Conservation (phyloP, 2,329 filamentous ascomycete genomes). For the Mycosphaerella sp. region DNA sequence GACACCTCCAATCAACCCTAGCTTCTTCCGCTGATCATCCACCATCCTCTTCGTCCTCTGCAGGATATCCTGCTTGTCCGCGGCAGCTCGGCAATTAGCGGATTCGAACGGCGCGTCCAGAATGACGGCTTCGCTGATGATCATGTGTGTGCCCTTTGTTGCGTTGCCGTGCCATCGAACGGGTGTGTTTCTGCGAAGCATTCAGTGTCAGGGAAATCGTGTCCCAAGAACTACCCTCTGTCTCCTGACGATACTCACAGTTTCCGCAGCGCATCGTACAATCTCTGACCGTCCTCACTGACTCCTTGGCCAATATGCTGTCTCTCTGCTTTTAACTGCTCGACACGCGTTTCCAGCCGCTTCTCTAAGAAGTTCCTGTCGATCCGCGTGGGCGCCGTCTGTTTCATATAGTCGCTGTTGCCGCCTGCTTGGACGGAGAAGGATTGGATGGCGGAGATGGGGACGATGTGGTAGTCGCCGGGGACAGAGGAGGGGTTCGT, state of each 20-base stretch:
- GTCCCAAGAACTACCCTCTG: background rate
- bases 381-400: slow-evolving; percentile 46
- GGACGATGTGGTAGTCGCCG: slow-evolving; percentile 56
- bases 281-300: slow-evolving; percentile 54
- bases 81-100: slow-evolving; percentile 47
- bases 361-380: slow-evolving; percentile 50
- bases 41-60: slow-evolving; percentile 43
- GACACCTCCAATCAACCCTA: slow-evolving; percentile 28
- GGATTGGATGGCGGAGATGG: slow-evolving; percentile 52
- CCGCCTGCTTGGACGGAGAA: slow-evolving; percentile 49
- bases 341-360: slow-evolving; percentile 52
- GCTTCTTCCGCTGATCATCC: slow-evolving; percentile 43
- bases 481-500: slow-evolving; percentile 30
- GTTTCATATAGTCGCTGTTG: slow-evolving; percentile 37
- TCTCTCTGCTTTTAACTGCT: slow-evolving; percentile 53
- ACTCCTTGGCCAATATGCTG: slow-evolving; percentile 56
- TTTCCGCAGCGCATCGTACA: slow-evolving; percentile 56
- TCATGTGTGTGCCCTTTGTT: slow-evolving; percentile 40
- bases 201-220: background rate
- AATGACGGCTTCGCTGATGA: slow-evolving; percentile 56
- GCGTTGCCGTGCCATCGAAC: slow-evolving; percentile 52
- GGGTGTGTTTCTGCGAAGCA: slow-evolving; percentile 35
- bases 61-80: slow-evolving; percentile 40
- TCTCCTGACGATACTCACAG: slow-evolving; percentile 38
- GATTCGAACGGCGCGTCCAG: slow-evolving; percentile 53